Base-by-base conservation (phyloP, 805 yeast genomes). In the Tetrapisispora iriomotensis region DNA sequence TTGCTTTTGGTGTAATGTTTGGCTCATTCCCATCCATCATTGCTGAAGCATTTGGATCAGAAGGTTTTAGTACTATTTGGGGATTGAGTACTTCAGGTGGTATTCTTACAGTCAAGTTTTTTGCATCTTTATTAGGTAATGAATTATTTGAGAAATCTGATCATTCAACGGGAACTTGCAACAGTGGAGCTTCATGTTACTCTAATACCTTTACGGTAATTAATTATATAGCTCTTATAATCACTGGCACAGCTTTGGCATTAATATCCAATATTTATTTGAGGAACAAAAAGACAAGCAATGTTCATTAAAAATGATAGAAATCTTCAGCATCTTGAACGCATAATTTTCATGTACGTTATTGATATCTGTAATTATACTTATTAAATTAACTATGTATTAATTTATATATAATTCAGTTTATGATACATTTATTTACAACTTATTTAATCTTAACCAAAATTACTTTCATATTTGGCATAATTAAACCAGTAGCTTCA, bases 21-120 rank as follows among this genome's bases (percentile, higher is more conserved):
- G 90, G 90, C 0, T 73, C 80, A 0, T 78, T 77, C n/a, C 94
- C 94, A 3, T 81, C 88, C 1, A 68, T 80, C 2, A 68, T 81
- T 22, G 87, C 87, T 0, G 94, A 82, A 45, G 63, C 67, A 12
- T 81, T 80, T 61, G 88, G 88, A 2, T 71, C 83, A 0, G 66
- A 61, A 6, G 71, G 76, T 0, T 82, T 80, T 54, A 76, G 86
- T 18, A 79, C 88, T 0, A 68, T 79, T 1, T 82, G 92, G 90
- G 86, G 90, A 0, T 60, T 82, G 29, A 60, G 76, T 13, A 79
- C 87, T 19, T 77, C 86, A 0, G 88, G 88, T 7, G 85, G 86
- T 1, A 60, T 80, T 17, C 33, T 74, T 4, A 62, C 73, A 0
- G 70, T 82, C 29, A 74, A 72, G 48, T 37, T 66, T 2, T 65